Evolutionary conservation across 1,139 yeast species (phyloP), one percentile per base, ranked within the genome.

Genomic region (Geotrichum europaeum): DNA sequence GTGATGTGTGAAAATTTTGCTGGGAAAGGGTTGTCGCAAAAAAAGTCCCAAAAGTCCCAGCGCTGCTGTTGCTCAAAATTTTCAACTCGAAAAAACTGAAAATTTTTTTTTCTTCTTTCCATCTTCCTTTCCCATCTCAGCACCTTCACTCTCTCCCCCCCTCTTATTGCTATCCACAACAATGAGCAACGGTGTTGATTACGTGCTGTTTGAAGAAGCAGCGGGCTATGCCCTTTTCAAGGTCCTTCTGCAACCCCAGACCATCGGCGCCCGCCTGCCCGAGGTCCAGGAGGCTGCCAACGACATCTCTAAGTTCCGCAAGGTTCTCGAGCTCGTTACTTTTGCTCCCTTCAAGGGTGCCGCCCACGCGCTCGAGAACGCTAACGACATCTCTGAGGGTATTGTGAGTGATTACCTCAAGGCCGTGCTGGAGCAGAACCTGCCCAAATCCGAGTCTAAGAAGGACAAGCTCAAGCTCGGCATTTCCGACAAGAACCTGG

Each of bases 281-380:
- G 99, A 95, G 78, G 99, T 95, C 51, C 98, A 94, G 79, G 87
- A 86, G 70, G 95, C 96, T 62, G 83, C 92, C 65, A 86, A 82
- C 70, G 99, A 95, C 72, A 84, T 94, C 68, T 86, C 87, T 66
- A 84, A 86, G 73, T 94, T 94, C 75, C 89, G 97, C 71, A 94
- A 94, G 79, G 82, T 94, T 81, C 85, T 94, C 69, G 96, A 92
- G 77, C 83, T 94, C 65, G 96, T 90, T 50, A 89, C 97, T 30
- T 95, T 94, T 78, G 97, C 97, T 65, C 99, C 99, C 59, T 94
- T 95, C 83, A 91, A 94, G 78, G 97, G 97, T 70, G 99, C 99
- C 63, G 98, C 99, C 62, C 97, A 94, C 77, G 99, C 99, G 64
- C 83, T 94, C 72, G 98, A 94, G 77, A 95, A 94, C 74, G 97